phyloP scores from a whole-genome alignment of 2,329 filamentous ascomycete species.

The Alternaria gansuensis region DNA sequence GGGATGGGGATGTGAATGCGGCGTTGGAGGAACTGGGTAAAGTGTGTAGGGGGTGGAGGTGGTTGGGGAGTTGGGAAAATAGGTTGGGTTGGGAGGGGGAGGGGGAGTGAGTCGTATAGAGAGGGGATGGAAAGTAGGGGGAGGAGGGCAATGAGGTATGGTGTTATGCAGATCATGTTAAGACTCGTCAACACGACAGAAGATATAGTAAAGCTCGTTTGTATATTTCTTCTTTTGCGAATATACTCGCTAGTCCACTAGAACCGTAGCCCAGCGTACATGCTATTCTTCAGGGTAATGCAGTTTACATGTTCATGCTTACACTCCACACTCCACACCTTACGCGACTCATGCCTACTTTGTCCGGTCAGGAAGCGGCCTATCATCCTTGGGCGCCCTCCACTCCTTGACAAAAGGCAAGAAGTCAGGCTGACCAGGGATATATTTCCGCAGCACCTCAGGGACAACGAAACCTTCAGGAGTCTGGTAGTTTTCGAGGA shows the following conservation, averaged over 20 bases:
- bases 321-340: accelerated
- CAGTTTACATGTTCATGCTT: not conserved
- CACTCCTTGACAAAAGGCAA: constrained; percentile 84
- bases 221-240: not conserved
- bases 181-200: not conserved
- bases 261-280: not conserved
- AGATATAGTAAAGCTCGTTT: not conserved
- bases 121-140: not conserved
- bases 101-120: not conserved
- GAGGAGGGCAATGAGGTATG: not conserved
- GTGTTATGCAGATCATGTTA: not conserved
- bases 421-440: constrained; percentile 88
- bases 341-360: not conserved
- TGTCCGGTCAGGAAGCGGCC: constrained; percentile 37
- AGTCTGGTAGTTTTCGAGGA: constrained; percentile 97
- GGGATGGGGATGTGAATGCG: constrained; percentile 63
- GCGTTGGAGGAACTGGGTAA: constrained; percentile 67
- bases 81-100: constrained; percentile 13
- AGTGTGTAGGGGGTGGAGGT: constrained; percentile 70
- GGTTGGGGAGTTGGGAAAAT: constrained; percentile 72
- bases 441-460: constrained; percentile 65
- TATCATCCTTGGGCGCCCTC: constrained; percentile 45
- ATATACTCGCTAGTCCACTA: not conserved
- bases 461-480: constrained; percentile 68
- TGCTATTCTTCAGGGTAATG: not conserved